Percentiles rank a stretch among this genome's conserved stretches.
These are phyloP conservation scores for Echites panduratus DNA, from an alignment of 257 asterid genomes.

Conservation along the genomic window DNA sequence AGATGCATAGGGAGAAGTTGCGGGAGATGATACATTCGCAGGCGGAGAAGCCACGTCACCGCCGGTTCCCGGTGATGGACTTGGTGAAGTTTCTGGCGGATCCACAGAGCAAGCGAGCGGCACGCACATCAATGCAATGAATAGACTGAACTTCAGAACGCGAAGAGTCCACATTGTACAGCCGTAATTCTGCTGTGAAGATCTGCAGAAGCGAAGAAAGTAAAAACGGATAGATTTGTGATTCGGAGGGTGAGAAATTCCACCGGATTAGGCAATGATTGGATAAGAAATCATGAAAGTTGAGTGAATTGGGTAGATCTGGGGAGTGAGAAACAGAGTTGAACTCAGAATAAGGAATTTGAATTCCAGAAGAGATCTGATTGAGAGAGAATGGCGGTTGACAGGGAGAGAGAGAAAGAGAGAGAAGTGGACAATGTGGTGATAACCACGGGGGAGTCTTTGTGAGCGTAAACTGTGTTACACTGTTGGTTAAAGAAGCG, in stretches of 20 bases:
- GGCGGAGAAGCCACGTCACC: conserved; percentile 10
- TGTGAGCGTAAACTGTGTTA: background rate
- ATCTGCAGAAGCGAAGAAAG: too few relatives aligned
- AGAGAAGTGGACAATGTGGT: conserved; percentile 4
- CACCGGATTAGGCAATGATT: background rate
- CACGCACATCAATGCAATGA: conserved; percentile 20
- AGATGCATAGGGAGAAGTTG: conserved; percentile 8
- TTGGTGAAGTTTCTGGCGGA: conserved; percentile 34
- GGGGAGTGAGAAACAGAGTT: background rate
- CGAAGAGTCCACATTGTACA: conserved; percentile 16
- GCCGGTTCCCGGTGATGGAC: conserved; percentile 42
- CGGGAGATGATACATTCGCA: conserved; percentile 19
- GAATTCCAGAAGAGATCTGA: background rate
- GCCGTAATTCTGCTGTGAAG: background rate
- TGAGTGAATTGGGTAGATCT: background rate
- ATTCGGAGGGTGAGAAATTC: background rate
- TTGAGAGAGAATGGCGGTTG: conserved; percentile 7
- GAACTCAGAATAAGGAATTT: background rate
- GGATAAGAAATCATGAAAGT: background rate
- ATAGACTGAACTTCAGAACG: conserved; percentile 17
- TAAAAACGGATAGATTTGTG: background rate
- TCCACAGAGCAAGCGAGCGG: conserved; percentile 23
- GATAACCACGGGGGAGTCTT: background rate
- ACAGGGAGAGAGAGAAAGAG: background rate
- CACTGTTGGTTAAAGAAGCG: background rate